Percentiles rank a stretch among this genome's conserved stretches.
These are phyloP conservation scores for Clonostachys sp. DNA, from an alignment of 2,329 filamentous ascomycete genomes.

Conservation along the genomic window DNA sequence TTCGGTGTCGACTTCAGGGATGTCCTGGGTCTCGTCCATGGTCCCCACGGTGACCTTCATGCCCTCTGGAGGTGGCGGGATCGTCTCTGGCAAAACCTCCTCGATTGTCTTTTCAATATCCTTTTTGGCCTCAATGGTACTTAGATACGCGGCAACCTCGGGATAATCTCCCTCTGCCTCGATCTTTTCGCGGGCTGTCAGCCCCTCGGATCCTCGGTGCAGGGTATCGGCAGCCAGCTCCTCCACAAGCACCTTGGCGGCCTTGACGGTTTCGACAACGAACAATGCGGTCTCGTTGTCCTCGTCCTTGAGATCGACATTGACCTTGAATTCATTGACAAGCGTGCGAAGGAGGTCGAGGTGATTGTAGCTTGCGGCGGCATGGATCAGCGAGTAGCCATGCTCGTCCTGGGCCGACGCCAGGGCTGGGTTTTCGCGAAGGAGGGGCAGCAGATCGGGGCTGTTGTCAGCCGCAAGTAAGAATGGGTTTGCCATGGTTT, in stretches of 20 bases:
- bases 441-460: conserved; percentile 65
- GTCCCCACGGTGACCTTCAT: conserved; percentile 75
- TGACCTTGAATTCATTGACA: conserved; percentile 69
- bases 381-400: conserved; percentile 92
- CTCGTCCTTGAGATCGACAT: conserved; percentile 80
- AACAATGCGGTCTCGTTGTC: conserved; percentile 95
- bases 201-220: conserved; percentile 66
- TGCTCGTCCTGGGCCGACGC: conserved; percentile 81
- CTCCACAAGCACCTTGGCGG: conserved; percentile 76
- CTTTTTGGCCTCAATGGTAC: conserved; percentile 18
- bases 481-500: conserved; percentile 57
- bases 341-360: conserved; percentile 72
- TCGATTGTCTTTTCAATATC: conserved; percentile 21
- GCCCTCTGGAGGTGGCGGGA: conserved; percentile 68
- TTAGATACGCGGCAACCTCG: conserved; percentile 68
- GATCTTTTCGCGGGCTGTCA: conserved; percentile 79
- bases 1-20: conserved; percentile 69
- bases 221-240: conserved; percentile 69
- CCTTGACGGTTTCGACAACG: conserved; percentile 76
- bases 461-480: conserved; percentile 81
- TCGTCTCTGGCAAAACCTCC: conserved; percentile 23
- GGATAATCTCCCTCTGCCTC: conserved; percentile 74
- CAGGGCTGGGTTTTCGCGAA: conserved; percentile 69
- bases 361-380: conserved; percentile 89
- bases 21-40: conserved; percentile 58